Evolutionary conservation across 2,329 filamentous ascomycete genomes (phyloP), one percentile per base, ranked within the genome.

Genomic region (Akanthomyces dipterigenus): DNA sequence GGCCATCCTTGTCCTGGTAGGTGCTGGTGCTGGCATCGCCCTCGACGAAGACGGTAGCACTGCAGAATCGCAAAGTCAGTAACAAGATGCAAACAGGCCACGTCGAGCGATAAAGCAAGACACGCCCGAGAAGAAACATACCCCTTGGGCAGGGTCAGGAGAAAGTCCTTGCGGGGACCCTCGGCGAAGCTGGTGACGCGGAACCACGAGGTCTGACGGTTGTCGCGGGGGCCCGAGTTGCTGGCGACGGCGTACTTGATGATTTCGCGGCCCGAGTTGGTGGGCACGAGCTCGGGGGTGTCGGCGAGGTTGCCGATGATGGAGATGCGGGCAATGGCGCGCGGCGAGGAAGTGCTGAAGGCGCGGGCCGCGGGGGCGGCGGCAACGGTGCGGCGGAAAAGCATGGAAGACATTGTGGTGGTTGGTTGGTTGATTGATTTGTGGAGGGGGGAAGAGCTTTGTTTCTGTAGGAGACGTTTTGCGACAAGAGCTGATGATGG

Each of bases 201-300:
- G 82, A 96, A 98, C 89, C 90, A 98, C 80, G 88, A 95, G 34
- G 89, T 90, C 72, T 86, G 82, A 71, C 85, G 81, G 75, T 90
- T 89, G 18, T 93, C 88, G 66, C 77, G 79, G 64, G 80, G 76
- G 16, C 91, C 91, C 63, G 73, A 74, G 73, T 79, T 87, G 69
- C 86, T 89, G 56, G 85, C 93, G 64, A 99, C 78, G 5, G 86
- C 78, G 73, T 96, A 98, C 69, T 83, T 85, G 70, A 98, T 72
- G 62, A 96, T 70, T 65, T 96, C 89, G 65, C 82, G 82, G 62
- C 91, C 91, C 57, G 79, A 87, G 69, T 84, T 82, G 53, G 89
- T 90, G 63, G 85, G 75, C 42, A 83, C 80, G 66, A 92, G 70
- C 80, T 97, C 93, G 62, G 95, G 93, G 58, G 85, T 82, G 68